Base-by-base conservation (phyloP, 495 filamentous ascomycete genomes). In the Aspergillus bertholletiae region DNA sequence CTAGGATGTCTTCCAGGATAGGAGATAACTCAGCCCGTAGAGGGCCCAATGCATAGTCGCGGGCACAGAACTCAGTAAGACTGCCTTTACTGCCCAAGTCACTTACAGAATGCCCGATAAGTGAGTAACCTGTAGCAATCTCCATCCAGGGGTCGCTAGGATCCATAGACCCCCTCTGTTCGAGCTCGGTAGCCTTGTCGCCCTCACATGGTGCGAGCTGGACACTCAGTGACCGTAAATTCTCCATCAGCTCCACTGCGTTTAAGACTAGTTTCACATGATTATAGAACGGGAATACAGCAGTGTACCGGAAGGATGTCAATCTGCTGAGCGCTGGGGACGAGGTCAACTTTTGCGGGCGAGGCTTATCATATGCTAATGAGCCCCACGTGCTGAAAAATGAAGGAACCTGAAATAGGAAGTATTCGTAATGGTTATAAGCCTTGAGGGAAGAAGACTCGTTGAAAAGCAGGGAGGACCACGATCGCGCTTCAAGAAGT, bases 71-170 rank as follows among this genome's bases (percentile, higher is more conserved):
- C 26, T 63, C 56, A 3, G 41, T 24, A n/a, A 75, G 52, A 3
- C 48, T 22, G 23, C 56, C 54, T 26, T 12, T 53, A 22, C 54
- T 53, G 1, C 58, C 49, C 18, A 70, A 41, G 7, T 64, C 54
- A 11, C 52, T 53, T 18, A 77, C 61, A 15, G 61, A 49, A 35
- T 67, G 69, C 4, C 60, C 70, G 47, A 76, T 65, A 11, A 77
- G 55, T 15, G 66, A 61, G 54, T 76, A 77, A 1, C 66, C 66
- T 1, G 72, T 73, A 26, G 66, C 56, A 17, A 77, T 55, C 37
- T 77, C 74, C 71, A 74, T 75, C 73, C 73, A 77, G 0, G 72
- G 70, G 51, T 76, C 74, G 21, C 68, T 69, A 5, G 68, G 67
- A 34, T 77, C 73, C 61, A 73, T 66, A 2, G 73, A 74, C 8